Evolutionary conservation across 495 filamentous ascomycete genomes (phyloP), one percentile per base, ranked within the genome.

Genomic region (Aspergillus heteromorphus): DNA sequence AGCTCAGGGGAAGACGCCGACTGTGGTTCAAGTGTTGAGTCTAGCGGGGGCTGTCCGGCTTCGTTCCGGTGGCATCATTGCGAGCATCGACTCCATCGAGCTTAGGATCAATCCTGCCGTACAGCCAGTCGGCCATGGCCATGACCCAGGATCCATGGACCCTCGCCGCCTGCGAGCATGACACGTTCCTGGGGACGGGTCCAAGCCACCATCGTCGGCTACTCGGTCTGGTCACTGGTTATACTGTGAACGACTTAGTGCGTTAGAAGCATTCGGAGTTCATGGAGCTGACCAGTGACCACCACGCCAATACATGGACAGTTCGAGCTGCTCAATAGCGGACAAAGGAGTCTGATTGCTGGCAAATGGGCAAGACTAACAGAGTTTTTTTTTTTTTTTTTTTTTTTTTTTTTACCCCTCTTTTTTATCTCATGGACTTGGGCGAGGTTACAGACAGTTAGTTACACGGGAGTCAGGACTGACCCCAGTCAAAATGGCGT

Each of bases 1-100:
- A 57, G 48, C 7, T 21, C 21, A 48, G 41, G 48, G 11, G 25
- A 55, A 31, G 31, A 57, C 45, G 40, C 27, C 52, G 48, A 40
- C 38, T 49, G 10, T 40, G 20, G 25, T 16, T 40, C 38, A 21
- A 23, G 40, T 23, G 20, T 31, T 21, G 21, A n/a, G n/a, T n/a
- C 16, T 40, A 30, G 49, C 14, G 49, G 49, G 20, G 49, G 20
- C 5, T 14, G 38, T 16, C 41, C 13, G 34, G 49, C 43, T 47
- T 14, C 10, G 34, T 38, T 38, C 34, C 34, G 34, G 34, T n/a
- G n/a, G 34, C 34, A 9, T 38, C 13, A 38, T 38, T 38, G 13
- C 34, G 34, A 38, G 10, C 34, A 38, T 9, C 34, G 13, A 9
- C 10, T n/a, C 34, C 34, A 38, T 9, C 34, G 13, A 9, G 34